These are phyloP conservation scores for Sonneratia alba DNA, from an alignment of 345 rosid genomes.

Conservation along the genomic window DNA sequence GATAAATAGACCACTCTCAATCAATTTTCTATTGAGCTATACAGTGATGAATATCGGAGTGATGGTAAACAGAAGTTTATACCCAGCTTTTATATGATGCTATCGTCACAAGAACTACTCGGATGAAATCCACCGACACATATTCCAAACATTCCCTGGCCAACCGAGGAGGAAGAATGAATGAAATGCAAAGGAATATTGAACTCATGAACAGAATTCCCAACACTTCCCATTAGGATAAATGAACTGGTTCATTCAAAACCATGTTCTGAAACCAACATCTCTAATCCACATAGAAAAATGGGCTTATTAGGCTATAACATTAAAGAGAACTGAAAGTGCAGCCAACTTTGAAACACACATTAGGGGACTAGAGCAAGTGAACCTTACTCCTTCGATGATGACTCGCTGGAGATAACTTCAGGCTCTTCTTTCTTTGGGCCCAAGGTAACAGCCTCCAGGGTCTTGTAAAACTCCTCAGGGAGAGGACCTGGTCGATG, in stretches of 20 bases:
- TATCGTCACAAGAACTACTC: no score
- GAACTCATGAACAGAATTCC: background rate
- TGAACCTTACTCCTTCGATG: conserved; percentile 33
- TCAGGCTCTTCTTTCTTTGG: conserved; percentile 33
- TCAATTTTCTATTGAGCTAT: no score
- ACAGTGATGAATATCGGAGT: no score
- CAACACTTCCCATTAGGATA: background rate
- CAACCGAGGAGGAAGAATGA: background rate
- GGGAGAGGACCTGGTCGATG: conserved; percentile 98
- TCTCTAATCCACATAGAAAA: conserved; percentile 26
- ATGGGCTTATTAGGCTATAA: conserved; percentile 21
- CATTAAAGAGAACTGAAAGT: conserved; percentile 11
- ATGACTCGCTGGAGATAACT: conserved; percentile 37
- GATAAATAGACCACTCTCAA: no score
- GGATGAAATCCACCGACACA: no score
- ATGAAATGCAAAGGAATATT: background rate
- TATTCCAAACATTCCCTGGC: no score
- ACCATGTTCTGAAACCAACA: conserved; percentile 14
- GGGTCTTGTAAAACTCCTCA: conserved; percentile 71
- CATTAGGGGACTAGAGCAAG: conserved; percentile 3
- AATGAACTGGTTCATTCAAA: conserved; percentile 22
- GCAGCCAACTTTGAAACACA: conserved; percentile 15
- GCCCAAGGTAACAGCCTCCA: conserved; percentile 35
- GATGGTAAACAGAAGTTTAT: no score
- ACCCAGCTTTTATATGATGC: no score